phyloP scores from a whole-genome alignment of 2,329 filamentous ascomycete species.

The Colletotrichum sp. region DNA sequence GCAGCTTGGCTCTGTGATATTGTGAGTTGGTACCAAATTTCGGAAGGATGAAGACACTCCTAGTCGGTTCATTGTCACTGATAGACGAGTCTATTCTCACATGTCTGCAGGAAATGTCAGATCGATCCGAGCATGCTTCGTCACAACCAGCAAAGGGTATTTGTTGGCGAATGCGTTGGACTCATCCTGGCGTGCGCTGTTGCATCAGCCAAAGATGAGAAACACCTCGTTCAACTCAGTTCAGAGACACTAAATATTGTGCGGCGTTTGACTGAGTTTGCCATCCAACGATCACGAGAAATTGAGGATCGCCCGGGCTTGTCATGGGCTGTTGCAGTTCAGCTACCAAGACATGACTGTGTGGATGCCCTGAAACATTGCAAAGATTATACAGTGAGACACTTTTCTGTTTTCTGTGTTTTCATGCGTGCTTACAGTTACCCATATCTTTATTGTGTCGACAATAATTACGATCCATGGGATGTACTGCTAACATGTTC shows the following conservation, averaged over 20 bases:
- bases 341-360: neutral
- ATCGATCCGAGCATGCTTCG: neutral
- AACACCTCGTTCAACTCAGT: neutral
- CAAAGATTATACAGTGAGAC: neutral
- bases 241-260: neutral
- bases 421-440: fast-evolving
- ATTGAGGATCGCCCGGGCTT: neutral
- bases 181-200: neutral
- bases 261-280: neutral
- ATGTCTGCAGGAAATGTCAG: neutral
- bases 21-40: neutral
- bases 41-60: neutral
- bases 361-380: neutral
- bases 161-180: neutral
- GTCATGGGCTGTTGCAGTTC: neutral
- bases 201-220: neutral
- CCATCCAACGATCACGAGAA: neutral
- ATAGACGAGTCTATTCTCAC: neutral
- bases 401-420: fast-evolving
- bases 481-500: neutral
- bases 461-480: neutral
- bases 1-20: neutral
- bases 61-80: neutral
- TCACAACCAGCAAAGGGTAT: neutral
- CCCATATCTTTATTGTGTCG: neutral